Evolutionary conservation across 148 eudicot species (phyloP).

Genomic region (Chenopodium berlandieri): DNA sequence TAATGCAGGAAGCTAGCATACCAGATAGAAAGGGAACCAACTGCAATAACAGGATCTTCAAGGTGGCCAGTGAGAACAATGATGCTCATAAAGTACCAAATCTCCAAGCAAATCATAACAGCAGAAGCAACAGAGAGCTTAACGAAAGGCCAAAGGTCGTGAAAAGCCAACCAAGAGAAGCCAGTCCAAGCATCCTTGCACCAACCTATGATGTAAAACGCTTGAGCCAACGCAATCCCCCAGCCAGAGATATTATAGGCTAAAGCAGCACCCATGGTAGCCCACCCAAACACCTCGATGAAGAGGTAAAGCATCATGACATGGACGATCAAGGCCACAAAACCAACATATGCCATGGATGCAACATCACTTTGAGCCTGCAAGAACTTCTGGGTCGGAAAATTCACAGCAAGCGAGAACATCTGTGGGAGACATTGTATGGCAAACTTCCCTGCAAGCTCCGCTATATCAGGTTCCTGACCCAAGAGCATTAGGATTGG

Average conservation of each 20-base stretch:
- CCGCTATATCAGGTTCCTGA: conserved; percentile 69
- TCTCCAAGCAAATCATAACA: conserved; percentile 87
- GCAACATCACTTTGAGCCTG: conserved; percentile 84
- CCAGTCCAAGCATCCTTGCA: conserved; percentile 86
- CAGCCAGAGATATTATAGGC: conserved; percentile 82
- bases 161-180: conserved; percentile 73
- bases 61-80: conserved; percentile 98
- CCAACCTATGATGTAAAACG: conserved; percentile 66
- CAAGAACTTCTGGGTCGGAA: conserved; percentile 83
- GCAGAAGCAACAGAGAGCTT: conserved; percentile 84
- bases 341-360: conserved; percentile 74
- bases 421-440: conserved; percentile 77
- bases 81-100: conserved; percentile 96
- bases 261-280: conserved; percentile 66
- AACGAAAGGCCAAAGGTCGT: conserved; percentile 72
- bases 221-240: conserved; percentile 73
- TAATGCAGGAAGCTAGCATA: conserved; percentile 11
- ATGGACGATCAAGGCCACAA: conserved; percentile 61
- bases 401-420: conserved; percentile 86
- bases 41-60: conserved; percentile 74
- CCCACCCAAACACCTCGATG: conserved; percentile 73
- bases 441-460: conserved; percentile 66
- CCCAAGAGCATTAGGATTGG: conserved; percentile 67
- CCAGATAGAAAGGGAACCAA: conserved; percentile 96
- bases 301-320: conserved; percentile 52